Percentiles rank a stretch among this genome's conserved stretches.
Evolutionary conservation across 2,329 filamentous ascomycete genomes (phyloP).

Genomic region (Fusarium multiceps): DNA sequence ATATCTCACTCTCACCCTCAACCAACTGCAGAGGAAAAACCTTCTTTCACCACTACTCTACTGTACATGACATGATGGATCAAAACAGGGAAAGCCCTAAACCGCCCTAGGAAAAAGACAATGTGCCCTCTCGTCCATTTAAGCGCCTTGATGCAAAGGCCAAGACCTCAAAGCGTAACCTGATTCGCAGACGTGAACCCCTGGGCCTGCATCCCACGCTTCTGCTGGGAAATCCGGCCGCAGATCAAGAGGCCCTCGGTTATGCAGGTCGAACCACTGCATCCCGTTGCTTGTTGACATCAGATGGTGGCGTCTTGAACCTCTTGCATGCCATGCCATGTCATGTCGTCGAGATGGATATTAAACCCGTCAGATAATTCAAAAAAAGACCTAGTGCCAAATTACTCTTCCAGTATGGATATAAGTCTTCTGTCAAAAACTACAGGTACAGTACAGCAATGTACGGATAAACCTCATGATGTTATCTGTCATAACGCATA

Average conservation of each 20-base stretch:
- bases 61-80: constrained; percentile 14
- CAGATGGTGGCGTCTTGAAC: constrained; percentile 38
- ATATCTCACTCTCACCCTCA: not conserved
- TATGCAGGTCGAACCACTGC: constrained; percentile 53
- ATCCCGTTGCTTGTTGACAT: constrained; percentile 37
- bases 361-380: constrained; percentile 1
- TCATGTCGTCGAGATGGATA: constrained; percentile 1
- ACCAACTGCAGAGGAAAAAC: not conserved
- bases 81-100: constrained; percentile 29
- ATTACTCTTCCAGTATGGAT: not conserved
- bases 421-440: not conserved
- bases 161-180: constrained; percentile 32
- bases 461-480: not conserved
- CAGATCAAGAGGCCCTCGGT: constrained; percentile 54
- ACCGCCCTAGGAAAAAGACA: constrained; percentile 14
- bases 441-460: too few relatives aligned
- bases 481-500: constrained; percentile 15
- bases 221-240: constrained; percentile 50
- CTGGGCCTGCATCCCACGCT: constrained; percentile 46
- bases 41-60: not conserved
- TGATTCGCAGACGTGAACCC: constrained; percentile 39
- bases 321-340: constrained; percentile 4
- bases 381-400: not conserved
- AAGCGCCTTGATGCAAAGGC: constrained; percentile 47
- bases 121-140: constrained; percentile 32